Conservation (phyloP, 2,329 filamentous ascomycete genomes). For the Exophiala sp. region DNA sequence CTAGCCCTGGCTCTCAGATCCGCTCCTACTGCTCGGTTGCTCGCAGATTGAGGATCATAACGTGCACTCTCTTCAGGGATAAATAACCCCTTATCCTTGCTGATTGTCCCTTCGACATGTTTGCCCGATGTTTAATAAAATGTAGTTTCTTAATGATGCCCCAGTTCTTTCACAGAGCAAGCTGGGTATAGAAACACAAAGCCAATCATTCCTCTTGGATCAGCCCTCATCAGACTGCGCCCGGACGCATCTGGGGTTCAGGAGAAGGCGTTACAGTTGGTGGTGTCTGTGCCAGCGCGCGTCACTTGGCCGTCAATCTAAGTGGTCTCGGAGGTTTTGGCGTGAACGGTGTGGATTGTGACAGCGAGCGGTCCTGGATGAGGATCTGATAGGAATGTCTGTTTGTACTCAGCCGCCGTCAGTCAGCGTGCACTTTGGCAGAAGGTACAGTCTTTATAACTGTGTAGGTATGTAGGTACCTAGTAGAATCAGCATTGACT, state of each 20-base stretch:
- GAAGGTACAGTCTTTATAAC: no score
- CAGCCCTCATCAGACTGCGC: background rate
- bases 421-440: no score
- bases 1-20: slow-evolving; percentile 9
- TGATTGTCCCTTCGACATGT: background rate
- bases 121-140: background rate
- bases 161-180: background rate
- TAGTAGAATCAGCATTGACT: no score
- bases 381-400: no score
- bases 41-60: background rate
- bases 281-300: slow-evolving; percentile 1
- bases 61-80: no score
- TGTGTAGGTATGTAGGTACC: no score
- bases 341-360: background rate
- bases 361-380: background rate
- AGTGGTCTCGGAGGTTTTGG: slow-evolving; percentile 1
- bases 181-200: background rate
- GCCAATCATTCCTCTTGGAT: background rate
- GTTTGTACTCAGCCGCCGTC: no score
- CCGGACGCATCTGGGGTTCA: background rate
- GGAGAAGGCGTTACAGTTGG: background rate
- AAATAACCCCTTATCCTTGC: background rate
- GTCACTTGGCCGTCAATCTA: background rate
- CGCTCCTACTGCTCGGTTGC: slow-evolving; percentile 7
- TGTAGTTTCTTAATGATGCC: background rate